Evolutionary conservation across 2,329 filamentous ascomycete species (phyloP).

Genomic region (Arachnopeziza araneosa): DNA sequence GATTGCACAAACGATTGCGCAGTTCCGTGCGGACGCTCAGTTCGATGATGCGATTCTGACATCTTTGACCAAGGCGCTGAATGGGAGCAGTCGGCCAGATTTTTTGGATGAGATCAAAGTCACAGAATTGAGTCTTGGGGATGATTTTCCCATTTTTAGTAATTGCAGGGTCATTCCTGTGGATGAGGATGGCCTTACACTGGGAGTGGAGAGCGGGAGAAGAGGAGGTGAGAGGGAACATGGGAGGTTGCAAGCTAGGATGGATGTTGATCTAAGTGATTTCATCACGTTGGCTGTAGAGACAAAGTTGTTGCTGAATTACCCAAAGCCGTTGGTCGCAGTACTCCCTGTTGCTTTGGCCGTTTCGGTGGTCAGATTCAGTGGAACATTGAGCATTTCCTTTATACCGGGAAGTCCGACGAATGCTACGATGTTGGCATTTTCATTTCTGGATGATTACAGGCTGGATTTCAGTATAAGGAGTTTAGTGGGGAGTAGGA

Average conservation of each 20-base stretch:
- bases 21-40: constrained; percentile 87
- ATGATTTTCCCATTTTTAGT: constrained; percentile 98
- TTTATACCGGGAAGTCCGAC: constrained; percentile 73
- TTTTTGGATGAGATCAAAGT: constrained; percentile 93
- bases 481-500: constrained; percentile 74
- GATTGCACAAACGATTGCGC: constrained; percentile 92
- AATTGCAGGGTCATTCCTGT: constrained; percentile 95
- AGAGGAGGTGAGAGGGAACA: constrained; percentile 44
- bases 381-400: constrained; percentile 86
- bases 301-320: constrained; percentile 91
- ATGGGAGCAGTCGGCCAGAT: constrained; percentile 79
- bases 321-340: constrained; percentile 82
- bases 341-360: constrained; percentile 87
- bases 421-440: constrained; percentile 79
- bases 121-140: constrained; percentile 87
- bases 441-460: constrained; percentile 90
- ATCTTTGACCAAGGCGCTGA: constrained; percentile 78
- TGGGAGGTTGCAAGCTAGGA: constrained; percentile 79
- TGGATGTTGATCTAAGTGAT: constrained; percentile 96
- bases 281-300: constrained; percentile 93
- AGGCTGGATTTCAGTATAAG: constrained; percentile 76
- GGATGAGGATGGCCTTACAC: constrained; percentile 65
- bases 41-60: constrained; percentile 85
- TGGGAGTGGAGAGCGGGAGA: constrained; percentile 35
- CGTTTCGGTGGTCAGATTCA: constrained; percentile 89